phyloP scores from a whole-genome alignment of 129 eudicot genomes.

The Artemisia tridentata region DNA sequence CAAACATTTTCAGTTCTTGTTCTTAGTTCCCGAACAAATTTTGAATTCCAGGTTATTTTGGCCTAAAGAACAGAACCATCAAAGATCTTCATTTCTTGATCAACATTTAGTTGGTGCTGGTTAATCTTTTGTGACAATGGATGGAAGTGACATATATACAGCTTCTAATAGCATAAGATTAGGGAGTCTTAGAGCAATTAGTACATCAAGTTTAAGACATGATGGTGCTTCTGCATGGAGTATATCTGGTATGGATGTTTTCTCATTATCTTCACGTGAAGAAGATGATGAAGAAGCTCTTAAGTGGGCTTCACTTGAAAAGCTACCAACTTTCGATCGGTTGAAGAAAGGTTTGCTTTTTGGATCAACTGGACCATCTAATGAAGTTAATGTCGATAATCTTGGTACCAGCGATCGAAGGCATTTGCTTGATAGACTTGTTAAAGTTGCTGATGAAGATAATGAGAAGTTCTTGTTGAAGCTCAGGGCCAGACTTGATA shows the following conservation, averaged over 20 bases:
- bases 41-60: too few relatives aligned
- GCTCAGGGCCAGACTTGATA: constrained; percentile 58
- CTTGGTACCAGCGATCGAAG: constrained; percentile 58
- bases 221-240: constrained; percentile 60
- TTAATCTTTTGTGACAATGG: constrained; percentile 29
- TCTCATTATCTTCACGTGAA: constrained; percentile 48
- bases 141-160: constrained; percentile 38
- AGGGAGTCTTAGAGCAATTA: constrained; percentile 38
- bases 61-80: neutral
- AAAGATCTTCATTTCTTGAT: neutral
- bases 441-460: constrained; percentile 68
- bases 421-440: constrained; percentile 59
- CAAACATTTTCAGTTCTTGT: constrained; percentile 9
- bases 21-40: neutral
- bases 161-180: constrained; percentile 36
- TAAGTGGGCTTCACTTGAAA: constrained; percentile 95
- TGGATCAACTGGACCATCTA: constrained; percentile 55
- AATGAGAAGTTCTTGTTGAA: constrained; percentile 76
- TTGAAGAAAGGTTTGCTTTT: constrained; percentile 60
- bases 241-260: constrained; percentile 47
- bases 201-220: constrained; percentile 45
- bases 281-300: constrained; percentile 91
- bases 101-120: constrained; percentile 24
- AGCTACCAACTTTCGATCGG: constrained; percentile 76
- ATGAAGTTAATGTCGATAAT: constrained; percentile 56